phyloP scores from a whole-genome alignment of 345 rosid genomes.

The Aethionema arabicum region DNA sequence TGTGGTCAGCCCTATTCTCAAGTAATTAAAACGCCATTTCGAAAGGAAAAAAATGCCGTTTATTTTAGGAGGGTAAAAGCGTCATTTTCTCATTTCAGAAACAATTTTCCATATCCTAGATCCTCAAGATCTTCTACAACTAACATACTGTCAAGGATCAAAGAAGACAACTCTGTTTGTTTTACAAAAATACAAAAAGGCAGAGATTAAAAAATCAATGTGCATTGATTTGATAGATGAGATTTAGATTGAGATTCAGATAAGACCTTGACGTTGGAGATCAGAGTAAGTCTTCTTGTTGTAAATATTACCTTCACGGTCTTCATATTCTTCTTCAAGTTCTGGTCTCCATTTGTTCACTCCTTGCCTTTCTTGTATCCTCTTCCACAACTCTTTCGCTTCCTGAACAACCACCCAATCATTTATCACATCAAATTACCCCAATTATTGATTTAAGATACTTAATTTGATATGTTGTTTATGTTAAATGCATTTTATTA shows the following conservation, averaged over 20 bases:
- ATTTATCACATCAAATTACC: conserved; percentile 14
- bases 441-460: not conserved
- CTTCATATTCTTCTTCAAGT: conserved; percentile 99
- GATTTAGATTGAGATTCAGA: conserved; percentile 37
- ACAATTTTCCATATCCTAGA: too few relatives aligned
- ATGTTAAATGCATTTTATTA: conserved; percentile 5
- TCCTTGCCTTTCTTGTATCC: conserved; percentile 83
- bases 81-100: too few relatives aligned
- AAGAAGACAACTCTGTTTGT: too few relatives aligned
- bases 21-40: too few relatives aligned
- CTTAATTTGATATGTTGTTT: not conserved
- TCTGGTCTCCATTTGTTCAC: conserved; percentile 97
- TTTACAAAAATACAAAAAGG: too few relatives aligned
- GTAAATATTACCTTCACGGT: conserved; percentile 94
- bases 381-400: conserved; percentile 94
- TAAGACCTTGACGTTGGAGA: conserved; percentile 96
- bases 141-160: too few relatives aligned
- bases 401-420: conserved; percentile 49
- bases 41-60: too few relatives aligned
- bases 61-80: too few relatives aligned
- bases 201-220: too few relatives aligned
- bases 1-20: too few relatives aligned
- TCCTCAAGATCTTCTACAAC: too few relatives aligned
- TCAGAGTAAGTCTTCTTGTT: conserved; percentile 97
- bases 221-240: not conserved